A percentile compares a stretch with the other conserved stretches of the same genome.
phyloP scores from a whole-genome alignment of 768 basidiomycete genomes.

The Hygrocybe coccinea region DNA sequence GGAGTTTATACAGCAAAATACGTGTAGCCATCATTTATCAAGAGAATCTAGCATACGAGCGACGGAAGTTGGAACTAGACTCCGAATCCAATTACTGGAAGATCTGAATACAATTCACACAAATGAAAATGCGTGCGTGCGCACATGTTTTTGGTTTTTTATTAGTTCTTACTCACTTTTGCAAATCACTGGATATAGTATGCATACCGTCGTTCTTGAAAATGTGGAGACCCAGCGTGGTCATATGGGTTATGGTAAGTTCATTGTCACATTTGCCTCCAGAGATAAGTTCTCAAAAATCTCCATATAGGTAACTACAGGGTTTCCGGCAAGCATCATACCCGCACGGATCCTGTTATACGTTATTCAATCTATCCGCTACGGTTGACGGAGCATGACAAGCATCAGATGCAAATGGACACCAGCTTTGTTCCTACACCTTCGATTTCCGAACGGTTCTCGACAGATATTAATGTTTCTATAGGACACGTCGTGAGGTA shows the following conservation, averaged over 20 bases:
- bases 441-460: slow-evolving; percentile 13
- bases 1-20: neutral
- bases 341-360: slow-evolving; percentile 17
- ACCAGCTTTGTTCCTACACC: slow-evolving; percentile 31
- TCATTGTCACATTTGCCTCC: neutral
- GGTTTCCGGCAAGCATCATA: neutral
- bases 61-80: no score
- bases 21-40: neutral
- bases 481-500: slow-evolving; percentile 29
- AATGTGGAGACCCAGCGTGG: no score
- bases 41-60: no score
- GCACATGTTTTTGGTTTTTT: no score
- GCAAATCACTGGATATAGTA: no score
- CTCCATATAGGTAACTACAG: neutral
- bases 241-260: neutral
- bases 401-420: slow-evolving; percentile 32
- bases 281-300: neutral
- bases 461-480: slow-evolving; percentile 22
- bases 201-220: no score
- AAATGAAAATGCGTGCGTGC: no score
- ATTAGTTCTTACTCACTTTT: no score
- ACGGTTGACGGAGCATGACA: slow-evolving; percentile 33
- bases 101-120: no score
- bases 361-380: slow-evolving; percentile 30
- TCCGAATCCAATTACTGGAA: no score